Evolutionary conservation across 2,329 filamentous ascomycete species (phyloP).

Genomic region (Apiospora aurea): DNA sequence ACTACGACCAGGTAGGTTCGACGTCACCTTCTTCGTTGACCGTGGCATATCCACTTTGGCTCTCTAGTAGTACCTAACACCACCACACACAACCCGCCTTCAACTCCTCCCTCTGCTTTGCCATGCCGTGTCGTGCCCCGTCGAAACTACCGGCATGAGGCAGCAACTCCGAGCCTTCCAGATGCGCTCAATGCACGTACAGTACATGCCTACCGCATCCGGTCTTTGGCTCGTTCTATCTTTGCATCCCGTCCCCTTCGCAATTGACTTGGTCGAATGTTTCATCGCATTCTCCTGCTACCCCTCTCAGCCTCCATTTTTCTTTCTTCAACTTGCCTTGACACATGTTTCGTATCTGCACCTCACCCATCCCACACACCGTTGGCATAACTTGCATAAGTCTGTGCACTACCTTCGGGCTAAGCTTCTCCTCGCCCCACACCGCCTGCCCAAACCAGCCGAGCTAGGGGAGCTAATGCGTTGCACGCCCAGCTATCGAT

Average conservation of each 20-base stretch:
- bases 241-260: neutral
- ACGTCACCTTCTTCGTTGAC: conserved; percentile 17
- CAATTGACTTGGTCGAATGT: neutral
- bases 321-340: neutral
- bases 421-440: neutral
- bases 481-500: conserved; percentile 5
- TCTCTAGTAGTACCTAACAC: neutral
- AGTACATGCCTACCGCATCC: conserved; percentile 19
- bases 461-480: conserved; percentile 13
- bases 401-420: neutral
- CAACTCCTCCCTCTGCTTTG: neutral
- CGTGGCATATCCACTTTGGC: conserved; percentile 14
- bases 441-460: conserved; percentile 10
- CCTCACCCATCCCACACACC: neutral
- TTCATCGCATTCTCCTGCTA: neutral
- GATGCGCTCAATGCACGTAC: conserved; percentile 7
- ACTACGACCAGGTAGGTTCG: neutral
- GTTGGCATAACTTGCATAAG: neutral
- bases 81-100: conserved; percentile 3
- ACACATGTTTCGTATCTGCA: neutral
- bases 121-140: conserved; percentile 14
- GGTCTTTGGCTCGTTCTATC: neutral
- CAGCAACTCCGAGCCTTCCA: conserved; percentile 2
- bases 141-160: conserved; percentile 9
- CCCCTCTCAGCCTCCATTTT: neutral